Evolutionary conservation across 345 rosid species (phyloP).

Genomic region (Carallia brachiata): DNA sequence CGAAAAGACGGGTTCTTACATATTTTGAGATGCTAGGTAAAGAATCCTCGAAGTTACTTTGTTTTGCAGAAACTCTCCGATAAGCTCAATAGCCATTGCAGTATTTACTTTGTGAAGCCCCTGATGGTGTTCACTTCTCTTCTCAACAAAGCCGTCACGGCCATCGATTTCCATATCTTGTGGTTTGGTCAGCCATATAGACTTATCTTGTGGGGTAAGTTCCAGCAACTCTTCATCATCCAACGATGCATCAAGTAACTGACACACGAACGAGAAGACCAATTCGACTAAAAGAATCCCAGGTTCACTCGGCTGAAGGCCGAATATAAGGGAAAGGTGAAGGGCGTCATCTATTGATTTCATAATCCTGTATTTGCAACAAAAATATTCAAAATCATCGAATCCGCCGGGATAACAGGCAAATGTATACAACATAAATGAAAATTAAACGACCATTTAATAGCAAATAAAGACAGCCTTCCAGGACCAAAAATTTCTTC

Average conservation of each 20-base stretch:
- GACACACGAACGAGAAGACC: constrained; percentile 77
- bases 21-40: constrained; percentile 66
- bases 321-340: constrained; percentile 76
- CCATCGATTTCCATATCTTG: constrained; percentile 67
- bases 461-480: neutral
- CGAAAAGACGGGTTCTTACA: constrained; percentile 47
- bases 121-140: constrained; percentile 52
- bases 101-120: constrained; percentile 59
- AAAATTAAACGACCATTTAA: neutral
- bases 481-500: neutral
- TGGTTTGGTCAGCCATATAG: constrained; percentile 52
- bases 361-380: constrained; percentile 65
- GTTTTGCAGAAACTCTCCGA: constrained; percentile 69
- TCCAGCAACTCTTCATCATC: constrained; percentile 89
- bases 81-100: constrained; percentile 68
- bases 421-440: neutral
- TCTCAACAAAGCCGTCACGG: constrained; percentile 40
- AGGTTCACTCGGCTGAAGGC: constrained; percentile 53
- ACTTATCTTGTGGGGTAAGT: constrained; percentile 52
- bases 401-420: neutral
- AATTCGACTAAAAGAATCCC: constrained; percentile 67
- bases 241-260: constrained; percentile 88
- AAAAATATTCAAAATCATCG: constrained; percentile 8
- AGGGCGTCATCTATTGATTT: constrained; percentile 65
- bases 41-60: constrained; percentile 74